Evolutionary conservation across 306 rosid species (phyloP).

Genomic region (Pyrus betulifolia): DNA sequence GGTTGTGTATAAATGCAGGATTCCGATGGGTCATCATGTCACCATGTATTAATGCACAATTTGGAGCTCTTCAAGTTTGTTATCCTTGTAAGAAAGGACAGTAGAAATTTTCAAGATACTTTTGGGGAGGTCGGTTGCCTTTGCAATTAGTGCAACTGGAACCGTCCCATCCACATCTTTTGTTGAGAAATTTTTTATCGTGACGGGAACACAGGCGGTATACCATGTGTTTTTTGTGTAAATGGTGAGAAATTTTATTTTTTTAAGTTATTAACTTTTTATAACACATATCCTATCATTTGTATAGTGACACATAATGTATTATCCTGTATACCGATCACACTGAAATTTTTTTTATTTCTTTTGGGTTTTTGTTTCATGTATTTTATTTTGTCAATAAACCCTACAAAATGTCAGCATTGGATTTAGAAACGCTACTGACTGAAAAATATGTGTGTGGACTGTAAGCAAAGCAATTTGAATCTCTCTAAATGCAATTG

Average conservation of each 20-base stretch:
- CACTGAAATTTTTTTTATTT: too few species aligned
- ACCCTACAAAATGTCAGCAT: neutral
- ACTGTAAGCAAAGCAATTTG: neutral
- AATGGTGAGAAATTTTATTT: too few species aligned
- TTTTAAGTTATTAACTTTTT: too few species aligned
- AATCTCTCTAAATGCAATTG: neutral
- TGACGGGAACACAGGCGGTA: too few species aligned
- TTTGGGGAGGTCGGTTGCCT: neutral
- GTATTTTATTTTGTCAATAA: neutral
- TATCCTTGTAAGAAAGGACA: neutral
- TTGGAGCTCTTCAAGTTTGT: neutral
- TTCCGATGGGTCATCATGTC: neutral
- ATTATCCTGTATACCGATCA: too few species aligned
- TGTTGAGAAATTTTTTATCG: neutral
- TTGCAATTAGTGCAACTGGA: neutral
- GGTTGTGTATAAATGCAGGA: neutral
- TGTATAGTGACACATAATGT: too few species aligned
- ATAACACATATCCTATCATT: too few species aligned
- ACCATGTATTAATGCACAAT: neutral
- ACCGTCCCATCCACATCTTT: neutral
- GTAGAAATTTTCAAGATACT: too few species aligned
- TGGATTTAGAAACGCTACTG: neutral
- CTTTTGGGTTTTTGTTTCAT: neutral
- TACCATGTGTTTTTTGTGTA: too few species aligned
- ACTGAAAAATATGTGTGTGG: neutral